A percentile compares a stretch with the other conserved stretches of the same genome.
These are phyloP conservation scores for Herpotrichia juniperi DNA, from an alignment of 2,329 filamentous ascomycete species.

Conservation along the genomic window DNA sequence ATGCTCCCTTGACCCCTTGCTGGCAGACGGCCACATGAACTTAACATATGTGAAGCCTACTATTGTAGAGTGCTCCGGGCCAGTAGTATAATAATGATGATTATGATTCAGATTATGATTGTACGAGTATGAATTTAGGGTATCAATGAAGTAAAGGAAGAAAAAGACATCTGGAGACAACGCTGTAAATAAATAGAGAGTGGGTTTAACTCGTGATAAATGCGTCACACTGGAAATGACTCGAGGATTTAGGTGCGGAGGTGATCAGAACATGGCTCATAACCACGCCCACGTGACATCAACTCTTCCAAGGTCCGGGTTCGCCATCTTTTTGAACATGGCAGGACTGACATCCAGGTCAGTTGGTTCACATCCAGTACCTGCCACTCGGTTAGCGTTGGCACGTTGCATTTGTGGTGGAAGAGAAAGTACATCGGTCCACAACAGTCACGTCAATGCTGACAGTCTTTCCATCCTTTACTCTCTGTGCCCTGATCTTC, in stretches of 20 bases:
- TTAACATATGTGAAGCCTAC: not conserved
- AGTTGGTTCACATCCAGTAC: constrained; percentile 53
- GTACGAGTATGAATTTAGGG: not conserved
- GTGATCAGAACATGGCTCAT: constrained; percentile 14
- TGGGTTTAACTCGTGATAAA: not conserved
- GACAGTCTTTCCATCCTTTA: constrained; percentile 51
- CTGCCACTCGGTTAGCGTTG: constrained; percentile 24
- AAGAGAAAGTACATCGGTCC: constrained; percentile 62
- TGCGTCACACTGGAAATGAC: not conserved
- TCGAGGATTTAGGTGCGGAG: not conserved
- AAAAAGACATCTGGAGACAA: not conserved
- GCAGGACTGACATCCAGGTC: constrained; percentile 58
- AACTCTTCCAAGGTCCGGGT: constrained; percentile 55
- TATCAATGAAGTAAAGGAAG: too few species aligned
- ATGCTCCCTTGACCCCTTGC: too few species aligned
- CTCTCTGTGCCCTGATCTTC: constrained; percentile 66
- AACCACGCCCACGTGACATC: constrained; percentile 59
- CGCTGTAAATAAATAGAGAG: not conserved
- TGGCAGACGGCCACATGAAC: too few species aligned
- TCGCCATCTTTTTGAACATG: constrained; percentile 56
- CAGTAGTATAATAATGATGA: too few species aligned
- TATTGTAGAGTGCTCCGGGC: too few species aligned
- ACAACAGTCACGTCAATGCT: constrained; percentile 70
- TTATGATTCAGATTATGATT: not conserved
- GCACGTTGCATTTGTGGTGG: not conserved